phyloP scores from a whole-genome alignment of 441 rosid genomes.

The Erodium texanum region DNA sequence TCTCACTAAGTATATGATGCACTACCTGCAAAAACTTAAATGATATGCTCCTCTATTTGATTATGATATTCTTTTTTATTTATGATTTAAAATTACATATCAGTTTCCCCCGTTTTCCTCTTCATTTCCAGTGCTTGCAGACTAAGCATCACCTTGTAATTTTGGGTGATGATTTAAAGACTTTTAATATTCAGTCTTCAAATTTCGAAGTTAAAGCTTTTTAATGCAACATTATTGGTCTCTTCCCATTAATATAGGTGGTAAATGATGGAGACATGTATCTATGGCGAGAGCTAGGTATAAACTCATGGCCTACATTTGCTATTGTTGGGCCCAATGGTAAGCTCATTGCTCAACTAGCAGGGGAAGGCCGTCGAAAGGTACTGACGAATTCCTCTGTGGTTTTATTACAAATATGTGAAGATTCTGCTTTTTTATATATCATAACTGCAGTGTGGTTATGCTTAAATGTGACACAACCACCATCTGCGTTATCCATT shows the following conservation, averaged over 20 bases:
- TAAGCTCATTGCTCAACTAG: conserved; percentile 65
- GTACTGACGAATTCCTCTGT: conserved; percentile 30
- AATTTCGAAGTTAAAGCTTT: background rate
- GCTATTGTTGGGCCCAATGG: conserved; percentile 81
- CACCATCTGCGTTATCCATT: background rate
- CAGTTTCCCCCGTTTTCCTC: background rate
- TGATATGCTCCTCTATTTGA: background rate
- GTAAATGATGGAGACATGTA: conserved; percentile 95
- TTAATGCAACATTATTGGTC: conserved; percentile 1
- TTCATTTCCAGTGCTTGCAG: background rate
- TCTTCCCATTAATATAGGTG: conserved; percentile 44
- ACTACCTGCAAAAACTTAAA: background rate
- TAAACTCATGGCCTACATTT: conserved; percentile 97
- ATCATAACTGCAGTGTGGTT: background rate
- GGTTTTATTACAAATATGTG: conserved; percentile 6
- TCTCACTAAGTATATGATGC: background rate
- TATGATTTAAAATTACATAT: no score
- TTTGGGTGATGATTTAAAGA: background rate
- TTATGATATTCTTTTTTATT: no score
- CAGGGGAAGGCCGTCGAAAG: conserved; percentile 88
- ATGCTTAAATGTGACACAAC: conserved; percentile 7
- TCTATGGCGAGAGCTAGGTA: conserved; percentile 82
- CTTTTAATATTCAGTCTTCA: background rate
- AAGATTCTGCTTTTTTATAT: background rate
- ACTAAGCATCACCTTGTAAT: background rate